These are phyloP conservation scores for Fusarium keratoplasticum DNA, from an alignment of 2,329 filamentous ascomycete genomes.

Conservation along the genomic window DNA sequence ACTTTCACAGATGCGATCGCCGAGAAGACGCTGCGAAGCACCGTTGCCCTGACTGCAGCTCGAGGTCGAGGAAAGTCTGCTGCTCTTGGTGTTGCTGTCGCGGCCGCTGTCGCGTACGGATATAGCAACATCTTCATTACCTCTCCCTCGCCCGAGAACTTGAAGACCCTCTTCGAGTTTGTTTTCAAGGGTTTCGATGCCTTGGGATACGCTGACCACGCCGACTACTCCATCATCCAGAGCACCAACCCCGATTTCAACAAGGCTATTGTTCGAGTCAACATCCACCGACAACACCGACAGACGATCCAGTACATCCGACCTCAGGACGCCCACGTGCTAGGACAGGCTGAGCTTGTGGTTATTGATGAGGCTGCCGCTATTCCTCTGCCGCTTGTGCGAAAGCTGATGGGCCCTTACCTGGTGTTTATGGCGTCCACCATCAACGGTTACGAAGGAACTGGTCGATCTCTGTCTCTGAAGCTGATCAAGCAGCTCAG, in stretches of 20 bases:
- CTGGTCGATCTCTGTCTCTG: conserved; percentile 90
- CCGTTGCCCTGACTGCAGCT: conserved; percentile 91
- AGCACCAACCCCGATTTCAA: conserved; percentile 99
- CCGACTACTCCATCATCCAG: conserved; percentile 98
- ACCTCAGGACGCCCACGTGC: conserved; percentile 92
- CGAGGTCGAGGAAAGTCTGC: conserved; percentile 98
- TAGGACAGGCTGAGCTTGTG: conserved; percentile 93
- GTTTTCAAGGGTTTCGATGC: conserved; percentile 98
- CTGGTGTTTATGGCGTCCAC: conserved; percentile 99
- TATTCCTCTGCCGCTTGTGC: conserved; percentile 91
- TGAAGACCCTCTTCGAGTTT: conserved; percentile 98
- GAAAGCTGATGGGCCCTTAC: conserved; percentile 96
- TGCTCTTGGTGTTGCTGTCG: conserved; percentile 92
- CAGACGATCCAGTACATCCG: conserved; percentile 99
- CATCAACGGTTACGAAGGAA: conserved; percentile 98
- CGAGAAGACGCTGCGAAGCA: conserved; percentile 94
- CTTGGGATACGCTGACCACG: conserved; percentile 91
- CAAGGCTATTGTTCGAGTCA: conserved; percentile 97
- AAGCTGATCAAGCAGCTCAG: conserved; percentile 98
- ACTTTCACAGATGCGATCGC: conserved; percentile 97
- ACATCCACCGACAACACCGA: conserved; percentile 92
- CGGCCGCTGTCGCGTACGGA: conserved; percentile 92
- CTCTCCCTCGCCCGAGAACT: conserved; percentile 95
- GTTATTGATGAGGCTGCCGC: conserved; percentile 98
- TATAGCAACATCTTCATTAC: conserved; percentile 99